Evolutionary conservation across 164 flowering plant genomes (phyloP).

Genomic region (Protea cynaroides): DNA sequence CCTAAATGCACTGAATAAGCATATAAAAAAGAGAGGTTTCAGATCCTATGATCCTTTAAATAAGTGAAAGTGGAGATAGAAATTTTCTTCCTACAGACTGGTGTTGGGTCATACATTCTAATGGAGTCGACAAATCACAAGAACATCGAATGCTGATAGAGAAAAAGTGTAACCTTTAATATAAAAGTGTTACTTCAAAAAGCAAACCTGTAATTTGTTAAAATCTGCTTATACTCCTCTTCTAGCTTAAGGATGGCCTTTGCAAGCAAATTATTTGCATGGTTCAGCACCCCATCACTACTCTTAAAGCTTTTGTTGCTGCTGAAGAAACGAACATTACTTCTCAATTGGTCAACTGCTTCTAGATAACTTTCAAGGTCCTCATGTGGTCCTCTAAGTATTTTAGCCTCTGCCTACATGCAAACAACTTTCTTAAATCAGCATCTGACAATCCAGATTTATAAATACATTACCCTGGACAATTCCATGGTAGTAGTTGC

Average conservation of each 20-base stretch:
- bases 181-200: neutral
- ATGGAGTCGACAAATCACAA: too few species aligned
- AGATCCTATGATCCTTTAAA: too few species aligned
- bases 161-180: too few species aligned
- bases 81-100: too few species aligned
- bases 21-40: too few species aligned
- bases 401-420: conserved; percentile 85
- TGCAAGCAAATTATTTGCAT: conserved; percentile 63
- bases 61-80: too few species aligned
- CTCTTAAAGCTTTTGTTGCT: conserved; percentile 66
- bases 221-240: conserved; percentile 75
- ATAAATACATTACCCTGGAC: neutral
- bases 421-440: neutral
- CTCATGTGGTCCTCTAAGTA: conserved; percentile 92
- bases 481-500: neutral
- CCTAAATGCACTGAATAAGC: too few species aligned
- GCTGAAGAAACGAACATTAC: conserved; percentile 63
- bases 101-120: too few species aligned
- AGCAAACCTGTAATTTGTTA: conserved; percentile 72
- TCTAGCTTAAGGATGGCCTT: conserved; percentile 87
- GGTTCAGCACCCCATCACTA: conserved; percentile 75
- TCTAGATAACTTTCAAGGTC: conserved; percentile 83
- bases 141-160: too few species aligned
- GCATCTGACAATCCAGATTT: neutral
- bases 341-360: conserved; percentile 84